Base-by-base conservation (phyloP, 169 alveolate species). In the Babesia caballi region DNA sequence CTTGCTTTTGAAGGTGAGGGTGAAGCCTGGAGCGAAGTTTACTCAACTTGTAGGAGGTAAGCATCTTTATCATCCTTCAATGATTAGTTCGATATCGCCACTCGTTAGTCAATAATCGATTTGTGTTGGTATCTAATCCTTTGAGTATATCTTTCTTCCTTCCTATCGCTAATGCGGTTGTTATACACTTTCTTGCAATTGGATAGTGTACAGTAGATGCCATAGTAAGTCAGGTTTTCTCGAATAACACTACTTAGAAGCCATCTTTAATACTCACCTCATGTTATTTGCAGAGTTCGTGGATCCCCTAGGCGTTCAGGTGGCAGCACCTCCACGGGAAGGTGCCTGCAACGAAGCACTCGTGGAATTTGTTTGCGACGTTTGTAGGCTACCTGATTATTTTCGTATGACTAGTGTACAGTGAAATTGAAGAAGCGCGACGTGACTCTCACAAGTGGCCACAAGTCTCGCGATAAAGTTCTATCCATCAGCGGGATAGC, bases 241-340 rank as follows among this genome's bases (percentile, higher is more conserved):
- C n/a, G n/a, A n/a, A n/a, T n/a, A n/a, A n/a, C n/a, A n/a, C n/a
- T n/a, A n/a, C n/a, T n/a, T n/a, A n/a, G n/a, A n/a, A n/a, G n/a
- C n/a, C 25, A 60, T 40, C 9, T 28, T 4, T 46, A 27, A 27
- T 59, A 38, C n/a, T 38, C 14, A 17, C 4, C n/a, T 38, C 14
- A 38, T 5, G 7, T 12, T 38, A 3, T 38, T 11, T 36, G 65
- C 60, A 63, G 73, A 63, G 5, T 63, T 68, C 38, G 88, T 74
- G 65, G 92, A 89, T 52, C 91, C 83, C 40, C 81, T 91, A 35
- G 90, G 85, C 44, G 75, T 91, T 14, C 90, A 85, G 54, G 88
- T 93, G 25, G 89, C 94, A 58, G 96, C 95, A 19, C 96, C 95
- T n/a, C 95, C 96, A 14, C 68, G 85, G 46, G 94, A 93, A 40